Evolutionary conservation across 2,329 filamentous ascomycete genomes (phyloP), one percentile per base, ranked within the genome.

Genomic region (Talaromyces sp.): DNA sequence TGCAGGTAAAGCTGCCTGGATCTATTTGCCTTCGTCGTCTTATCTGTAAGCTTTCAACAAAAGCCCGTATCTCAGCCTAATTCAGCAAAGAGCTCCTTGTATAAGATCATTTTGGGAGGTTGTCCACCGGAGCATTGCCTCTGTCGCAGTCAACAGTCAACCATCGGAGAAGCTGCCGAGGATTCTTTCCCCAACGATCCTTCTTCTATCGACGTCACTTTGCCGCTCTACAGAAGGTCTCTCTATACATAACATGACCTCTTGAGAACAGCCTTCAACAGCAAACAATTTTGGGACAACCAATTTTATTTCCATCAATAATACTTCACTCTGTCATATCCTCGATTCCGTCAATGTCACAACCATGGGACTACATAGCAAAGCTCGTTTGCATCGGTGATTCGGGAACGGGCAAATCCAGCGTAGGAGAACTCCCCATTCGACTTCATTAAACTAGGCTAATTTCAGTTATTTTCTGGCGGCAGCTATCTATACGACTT

Each of bases 341-440:
- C 9, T 52, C 33, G n/a, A n/a, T n/a, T n/a, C n/a, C n/a, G 22
- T 39, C 36, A 51, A 76, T 76, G 74, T 76, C 73, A 71, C 72
- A 74, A 68, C 88, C 91, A 75, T 97, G 93, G 93, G 91, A 97
- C 79, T 97, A 95, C 80, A 99, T 97, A 72, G 92, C 93, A 75
- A 99, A 99, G 78, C 89, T 99, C 68, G 93, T 97, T 71, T 96
- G 91, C 78, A 91, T 99, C 69, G 94, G 94, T 74, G 94, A 97
- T 79, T 94, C 89, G 46, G 94, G 92, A 72, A 96, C 91, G 71
- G 94, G 94, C 70, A 99, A 99, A 81, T 96, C 91, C 58, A 85
- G 82, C 72, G 82, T 84, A 75, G 63, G 78, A 28, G 25, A 3
- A 28, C 25, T 28, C 7, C 25, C 17, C 28, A 8, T 7, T 15